phyloP scores from a whole-genome alignment of 345 rosid genomes.

The Carallia pectinifolia region DNA sequence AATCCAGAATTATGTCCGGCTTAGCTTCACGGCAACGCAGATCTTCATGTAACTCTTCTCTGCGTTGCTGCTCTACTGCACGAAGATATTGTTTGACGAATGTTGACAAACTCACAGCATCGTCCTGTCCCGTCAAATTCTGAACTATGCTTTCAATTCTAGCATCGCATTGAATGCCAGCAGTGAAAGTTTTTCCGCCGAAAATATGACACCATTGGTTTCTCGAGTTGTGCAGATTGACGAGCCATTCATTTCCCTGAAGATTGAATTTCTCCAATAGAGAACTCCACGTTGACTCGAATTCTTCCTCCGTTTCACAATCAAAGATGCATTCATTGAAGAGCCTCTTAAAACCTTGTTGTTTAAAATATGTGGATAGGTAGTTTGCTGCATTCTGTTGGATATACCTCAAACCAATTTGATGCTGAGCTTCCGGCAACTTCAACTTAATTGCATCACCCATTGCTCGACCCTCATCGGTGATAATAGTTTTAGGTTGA shows the following conservation, averaged over 20 bases:
- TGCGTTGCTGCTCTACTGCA: constrained; percentile 10
- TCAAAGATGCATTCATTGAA: constrained; percentile 14
- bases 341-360: not conserved
- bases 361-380: not conserved
- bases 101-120: not conserved
- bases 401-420: constrained; percentile 16
- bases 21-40: not conserved
- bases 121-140: not conserved
- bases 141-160: not conserved
- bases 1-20: not conserved
- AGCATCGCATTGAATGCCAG: not conserved
- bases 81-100: constrained; percentile 11
- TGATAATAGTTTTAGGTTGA: constrained; percentile 27
- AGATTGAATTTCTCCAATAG: constrained; percentile 8
- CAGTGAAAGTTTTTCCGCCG: constrained; percentile 5
- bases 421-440: constrained; percentile 11
- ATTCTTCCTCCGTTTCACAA: constrained; percentile 15
- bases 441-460: constrained; percentile 14
- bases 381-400: constrained; percentile 12
- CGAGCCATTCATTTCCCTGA: constrained; percentile 18
- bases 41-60: constrained; percentile 21
- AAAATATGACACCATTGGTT: constrained; percentile 12
- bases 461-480: constrained; percentile 13
- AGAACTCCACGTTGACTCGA: constrained; percentile 4
- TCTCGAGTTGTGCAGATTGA: not conserved